Evolutionary conservation across 345 rosid species (phyloP).

Genomic region (Sisymbrium altissimum): DNA sequence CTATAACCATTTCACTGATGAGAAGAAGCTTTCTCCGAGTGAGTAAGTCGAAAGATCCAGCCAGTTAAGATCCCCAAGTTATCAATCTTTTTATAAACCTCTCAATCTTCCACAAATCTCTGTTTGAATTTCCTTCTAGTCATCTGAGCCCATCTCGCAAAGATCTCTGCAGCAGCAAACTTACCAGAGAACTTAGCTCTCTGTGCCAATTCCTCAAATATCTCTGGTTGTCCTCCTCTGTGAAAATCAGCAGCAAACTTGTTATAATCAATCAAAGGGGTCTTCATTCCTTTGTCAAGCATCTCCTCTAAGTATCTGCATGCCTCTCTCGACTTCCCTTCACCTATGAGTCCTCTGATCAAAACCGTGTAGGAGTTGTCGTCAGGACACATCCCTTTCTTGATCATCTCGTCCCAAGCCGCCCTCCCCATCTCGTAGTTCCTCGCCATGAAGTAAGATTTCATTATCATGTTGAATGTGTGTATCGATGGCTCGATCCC

Average conservation of each 20-base stretch:
- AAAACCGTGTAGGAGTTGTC: slow-evolving; percentile 76
- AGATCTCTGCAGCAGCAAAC: slow-evolving; percentile 59
- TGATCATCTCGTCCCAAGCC: slow-evolving; percentile 83
- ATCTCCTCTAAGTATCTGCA: slow-evolving; percentile 76
- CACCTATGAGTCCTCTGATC: slow-evolving; percentile 72
- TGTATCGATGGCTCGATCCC: slow-evolving; percentile 72
- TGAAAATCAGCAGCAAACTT: slow-evolving; percentile 76
- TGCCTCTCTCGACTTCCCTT: slow-evolving; percentile 73
- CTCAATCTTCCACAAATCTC: slow-evolving; percentile 23
- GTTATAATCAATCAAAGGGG: slow-evolving; percentile 80
- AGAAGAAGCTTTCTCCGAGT: slow-evolving; percentile 3
- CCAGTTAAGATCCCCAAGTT: neutral
- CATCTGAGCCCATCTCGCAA: slow-evolving; percentile 62
- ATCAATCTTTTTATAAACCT: neutral
- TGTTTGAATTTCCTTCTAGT: slow-evolving; percentile 45
- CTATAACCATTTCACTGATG: neutral
- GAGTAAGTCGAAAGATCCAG: neutral
- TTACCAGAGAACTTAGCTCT: slow-evolving; percentile 78
- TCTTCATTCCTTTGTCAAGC: slow-evolving; percentile 88
- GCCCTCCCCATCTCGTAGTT: slow-evolving; percentile 58
- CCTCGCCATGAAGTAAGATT: slow-evolving; percentile 62
- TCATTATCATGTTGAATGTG: slow-evolving; percentile 82
- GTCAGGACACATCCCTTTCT: slow-evolving; percentile 73
- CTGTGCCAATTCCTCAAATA: slow-evolving; percentile 67
- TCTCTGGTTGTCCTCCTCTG: slow-evolving; percentile 60